A percentile compares a stretch with the other conserved stretches of the same genome.
Conservation (phyloP, 495 filamentous ascomycete genomes). For the Parachaetomium inaequale region DNA sequence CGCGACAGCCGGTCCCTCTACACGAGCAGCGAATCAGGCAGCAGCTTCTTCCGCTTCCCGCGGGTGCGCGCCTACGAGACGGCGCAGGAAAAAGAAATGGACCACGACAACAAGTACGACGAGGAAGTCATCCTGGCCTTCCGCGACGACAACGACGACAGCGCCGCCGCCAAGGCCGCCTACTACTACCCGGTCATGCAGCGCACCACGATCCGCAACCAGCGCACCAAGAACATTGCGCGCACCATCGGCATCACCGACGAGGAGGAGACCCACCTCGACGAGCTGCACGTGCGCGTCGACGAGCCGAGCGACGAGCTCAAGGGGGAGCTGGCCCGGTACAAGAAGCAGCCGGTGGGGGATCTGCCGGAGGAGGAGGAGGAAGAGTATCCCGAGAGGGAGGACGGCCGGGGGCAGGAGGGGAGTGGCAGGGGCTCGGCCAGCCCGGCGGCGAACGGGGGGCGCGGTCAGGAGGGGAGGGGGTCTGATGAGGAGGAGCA, state of each 20-base stretch:
- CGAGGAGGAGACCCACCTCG: conserved; percentile 40
- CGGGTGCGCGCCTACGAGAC: conserved; percentile 83
- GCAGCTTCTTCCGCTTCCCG: conserved; percentile 72
- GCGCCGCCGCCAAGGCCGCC: conserved; percentile 58
- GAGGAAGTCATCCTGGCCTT: conserved; percentile 53
- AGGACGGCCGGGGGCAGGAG: neutral
- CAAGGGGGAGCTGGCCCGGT: conserved; percentile 36
- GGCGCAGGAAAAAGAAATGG: conserved; percentile 58
- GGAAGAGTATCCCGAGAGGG: conserved; percentile 18
- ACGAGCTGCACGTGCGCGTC: conserved; percentile 45
- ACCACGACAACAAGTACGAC: conserved; percentile 60
- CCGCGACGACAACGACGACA: conserved; percentile 42
- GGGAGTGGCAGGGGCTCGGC: neutral
- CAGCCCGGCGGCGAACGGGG: conserved; percentile 11
- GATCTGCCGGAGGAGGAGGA: conserved; percentile 30
- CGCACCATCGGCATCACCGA: conserved; percentile 42
- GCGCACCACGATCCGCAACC: conserved; percentile 52
- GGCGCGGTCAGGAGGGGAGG: conserved; percentile 5
- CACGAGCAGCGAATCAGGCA: conserved; percentile 47
- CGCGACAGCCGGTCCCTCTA: conserved; percentile 66
- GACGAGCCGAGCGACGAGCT: conserved; percentile 42
- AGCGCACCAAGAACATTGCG: conserved; percentile 55
- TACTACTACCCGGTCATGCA: conserved; percentile 89
- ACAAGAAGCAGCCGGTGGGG: conserved; percentile 41
- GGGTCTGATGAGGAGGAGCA: conserved; percentile 15